Percentiles rank a stretch among this genome's conserved stretches.
Conservation (phyloP, 2,329 filamentous ascomycete genomes). For the Trichoderma sp. region DNA sequence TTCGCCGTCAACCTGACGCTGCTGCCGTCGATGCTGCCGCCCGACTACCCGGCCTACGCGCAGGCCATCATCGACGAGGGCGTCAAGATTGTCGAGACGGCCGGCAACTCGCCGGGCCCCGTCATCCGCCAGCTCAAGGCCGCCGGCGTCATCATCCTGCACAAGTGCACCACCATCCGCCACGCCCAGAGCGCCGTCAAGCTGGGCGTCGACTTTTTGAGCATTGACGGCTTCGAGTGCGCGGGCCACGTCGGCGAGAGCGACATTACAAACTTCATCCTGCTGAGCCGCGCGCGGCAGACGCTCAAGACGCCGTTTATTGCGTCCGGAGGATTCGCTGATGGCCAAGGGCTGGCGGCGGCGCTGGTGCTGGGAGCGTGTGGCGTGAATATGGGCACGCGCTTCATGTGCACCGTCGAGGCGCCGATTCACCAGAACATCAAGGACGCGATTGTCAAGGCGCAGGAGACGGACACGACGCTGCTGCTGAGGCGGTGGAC, state of each 20-base stretch:
- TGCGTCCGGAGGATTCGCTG: slow-evolving; percentile 91
- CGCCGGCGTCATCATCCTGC: slow-evolving; percentile 75
- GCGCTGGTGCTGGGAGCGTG: slow-evolving; percentile 87
- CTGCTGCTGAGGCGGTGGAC: slow-evolving; percentile 87
- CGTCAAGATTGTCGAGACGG: slow-evolving; percentile 87
- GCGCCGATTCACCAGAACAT: slow-evolving; percentile 90
- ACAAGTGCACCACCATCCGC: slow-evolving; percentile 97
- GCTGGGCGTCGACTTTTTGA: slow-evolving; percentile 93
- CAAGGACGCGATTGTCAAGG: slow-evolving; percentile 87
- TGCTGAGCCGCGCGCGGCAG: slow-evolving; percentile 83
- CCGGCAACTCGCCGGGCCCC: slow-evolving; percentile 83
- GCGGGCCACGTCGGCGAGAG: slow-evolving; percentile 85
- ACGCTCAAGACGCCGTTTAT: slow-evolving; percentile 86
- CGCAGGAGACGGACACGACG: slow-evolving; percentile 87
- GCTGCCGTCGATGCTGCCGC: slow-evolving; percentile 83
- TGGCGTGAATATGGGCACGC: slow-evolving; percentile 97
- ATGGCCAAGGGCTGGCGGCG: slow-evolving; percentile 89
- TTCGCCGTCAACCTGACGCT: slow-evolving; percentile 97
- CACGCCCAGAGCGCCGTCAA: slow-evolving; percentile 91
- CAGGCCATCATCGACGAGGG: slow-evolving; percentile 93
- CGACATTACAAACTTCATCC: slow-evolving; percentile 87
- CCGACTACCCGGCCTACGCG: slow-evolving; percentile 90
- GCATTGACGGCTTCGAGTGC: slow-evolving; percentile 97
- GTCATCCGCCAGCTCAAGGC: slow-evolving; percentile 88
- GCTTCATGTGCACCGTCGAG: slow-evolving; percentile 96